Conservation (phyloP, 106 monocot genomes). For the Dendrobium officinale region DNA sequence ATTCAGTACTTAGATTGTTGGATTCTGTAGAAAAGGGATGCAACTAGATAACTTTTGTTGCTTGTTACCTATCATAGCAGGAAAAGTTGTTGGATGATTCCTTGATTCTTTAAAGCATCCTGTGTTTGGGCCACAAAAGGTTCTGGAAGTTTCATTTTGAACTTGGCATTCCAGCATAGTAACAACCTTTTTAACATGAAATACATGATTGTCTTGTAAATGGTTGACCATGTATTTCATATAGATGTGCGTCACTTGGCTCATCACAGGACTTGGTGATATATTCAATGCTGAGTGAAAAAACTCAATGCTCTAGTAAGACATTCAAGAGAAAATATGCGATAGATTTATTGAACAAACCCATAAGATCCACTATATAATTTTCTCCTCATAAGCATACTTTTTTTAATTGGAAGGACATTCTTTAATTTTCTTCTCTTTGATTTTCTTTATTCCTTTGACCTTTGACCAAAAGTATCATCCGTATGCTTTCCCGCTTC, state of each 20-base stretch:
- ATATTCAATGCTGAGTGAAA: neutral
- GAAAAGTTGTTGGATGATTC: neutral
- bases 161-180: neutral
- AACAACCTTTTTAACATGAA: neutral
- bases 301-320: neutral
- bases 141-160: neutral
- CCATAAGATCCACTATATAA: neutral
- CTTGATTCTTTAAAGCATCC: neutral
- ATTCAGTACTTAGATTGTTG: neutral
- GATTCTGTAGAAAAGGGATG: neutral
- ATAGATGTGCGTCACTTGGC: neutral
- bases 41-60: conserved; percentile 2
- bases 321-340: neutral
- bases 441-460: neutral
- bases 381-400: neutral
- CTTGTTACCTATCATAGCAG: conserved; percentile 4
- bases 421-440: neutral
- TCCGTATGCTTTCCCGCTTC: too few species aligned
- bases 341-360: neutral
- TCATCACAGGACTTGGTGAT: neutral
- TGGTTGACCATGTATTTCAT: neutral
- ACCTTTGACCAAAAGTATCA: neutral
- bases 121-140: neutral
- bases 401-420: neutral
- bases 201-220: neutral